Evolutionary conservation across 2,329 filamentous ascomycete genomes (phyloP), one percentile per base, ranked within the genome.

Genomic region (Aureobasidium lini): DNA sequence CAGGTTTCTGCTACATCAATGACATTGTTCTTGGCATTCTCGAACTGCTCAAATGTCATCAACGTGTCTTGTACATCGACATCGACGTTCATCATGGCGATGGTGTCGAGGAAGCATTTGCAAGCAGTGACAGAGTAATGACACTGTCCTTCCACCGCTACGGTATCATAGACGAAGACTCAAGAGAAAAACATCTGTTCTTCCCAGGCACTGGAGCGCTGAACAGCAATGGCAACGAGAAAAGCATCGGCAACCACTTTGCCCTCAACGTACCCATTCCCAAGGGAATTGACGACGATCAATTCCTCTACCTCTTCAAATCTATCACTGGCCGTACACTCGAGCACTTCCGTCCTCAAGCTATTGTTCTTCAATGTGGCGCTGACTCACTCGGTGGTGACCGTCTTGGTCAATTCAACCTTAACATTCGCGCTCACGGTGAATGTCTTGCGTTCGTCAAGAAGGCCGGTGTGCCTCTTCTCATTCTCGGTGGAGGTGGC

Each of bases 1-100:
- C 88, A 13, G 94, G 94, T 0, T 99, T 99, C 74, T 99, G 94
- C 77, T 99, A 99, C 76, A 91, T 97, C 76, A 99, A 99, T 73
- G 94, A 99, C 73, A 97, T 97, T 67, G 94, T 97, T 60, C 82
- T 99, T 48, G 90, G 89, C 37, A 94, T 96, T 66, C 81, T 97
- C 39, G 88, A 96, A 71, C 82, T 99, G 9, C 79, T 97, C 15
- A 86, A 89, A 32, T 83, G 87, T 68, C 84, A 92, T 66, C 85
- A 90, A 15, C 87, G 92, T 50, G 92, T 97, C 7, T 80, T 97
- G 60, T 96, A 97, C 73, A 92, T 97, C 72, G 90, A 95, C 70
- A 95, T 95, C 65, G 90, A 95, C 70, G 90, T 95, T 1, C 90
- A 95, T 70, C 90, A 95, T 65, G 90, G 90, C 62, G 90, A 95